Percentiles rank a stretch among this genome's conserved stretches.
These are phyloP conservation scores for Phytophthora lateralis DNA, from an alignment of 352 stramenopile genomes.

Conservation along the genomic window DNA sequence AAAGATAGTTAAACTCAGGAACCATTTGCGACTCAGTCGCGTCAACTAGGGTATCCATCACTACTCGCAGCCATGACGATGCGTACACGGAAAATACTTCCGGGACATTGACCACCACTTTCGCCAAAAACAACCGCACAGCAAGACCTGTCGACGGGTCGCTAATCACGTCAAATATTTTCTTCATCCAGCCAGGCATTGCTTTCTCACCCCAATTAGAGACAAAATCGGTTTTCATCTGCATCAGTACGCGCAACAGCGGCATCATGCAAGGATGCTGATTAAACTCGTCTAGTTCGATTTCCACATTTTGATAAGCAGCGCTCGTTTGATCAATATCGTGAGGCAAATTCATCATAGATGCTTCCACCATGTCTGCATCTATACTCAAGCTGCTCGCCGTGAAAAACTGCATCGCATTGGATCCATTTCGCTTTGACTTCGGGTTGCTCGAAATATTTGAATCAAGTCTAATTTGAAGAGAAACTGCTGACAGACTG, in stretches of 20 bases:
- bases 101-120: constrained; percentile 72
- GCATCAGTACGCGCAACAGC: constrained; percentile 67
- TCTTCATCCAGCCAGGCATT: constrained; percentile 86
- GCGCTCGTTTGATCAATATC: constrained; percentile 26
- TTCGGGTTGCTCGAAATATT: constrained; percentile 12
- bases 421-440: constrained; percentile 27
- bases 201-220: constrained; percentile 45
- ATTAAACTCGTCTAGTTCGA: constrained; percentile 82
- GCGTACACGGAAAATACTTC: constrained; percentile 60
- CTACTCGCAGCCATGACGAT: constrained; percentile 50
- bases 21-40: constrained; percentile 35
- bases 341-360: constrained; percentile 19
- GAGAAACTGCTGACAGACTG: constrained; percentile 37
- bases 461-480: constrained; percentile 33
- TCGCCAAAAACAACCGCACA: constrained; percentile 73
- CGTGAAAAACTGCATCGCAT: constrained; percentile 71
- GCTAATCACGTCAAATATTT: constrained; percentile 58
- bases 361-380: constrained; percentile 29
- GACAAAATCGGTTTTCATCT: constrained; percentile 81
- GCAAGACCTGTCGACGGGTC: constrained; percentile 50
- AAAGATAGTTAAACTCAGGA: constrained; percentile 75
- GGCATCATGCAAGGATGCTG: constrained; percentile 79
- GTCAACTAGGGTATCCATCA: constrained; percentile 65
- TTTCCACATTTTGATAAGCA: constrained; percentile 46
- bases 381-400: constrained; percentile 73